Conservation (phyloP, 1,284 basidiomycete species). For the Ganoderma lingzhi region DNA sequence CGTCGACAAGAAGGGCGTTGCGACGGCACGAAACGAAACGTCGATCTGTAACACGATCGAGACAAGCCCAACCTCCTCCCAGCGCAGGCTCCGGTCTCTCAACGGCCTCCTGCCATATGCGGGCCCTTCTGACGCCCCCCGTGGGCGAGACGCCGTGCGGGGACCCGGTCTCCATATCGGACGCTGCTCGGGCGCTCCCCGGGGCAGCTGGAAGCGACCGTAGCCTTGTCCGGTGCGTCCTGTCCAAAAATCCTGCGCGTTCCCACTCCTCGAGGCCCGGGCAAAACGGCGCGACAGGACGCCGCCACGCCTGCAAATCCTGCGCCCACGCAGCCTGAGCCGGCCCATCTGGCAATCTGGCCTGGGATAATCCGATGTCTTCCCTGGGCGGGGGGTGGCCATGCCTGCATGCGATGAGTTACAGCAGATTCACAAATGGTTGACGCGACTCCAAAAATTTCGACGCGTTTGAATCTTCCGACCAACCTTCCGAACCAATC, state of each 20-base stretch:
- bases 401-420: slow-evolving; percentile 35
- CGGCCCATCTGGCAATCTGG: slow-evolving; percentile 5
- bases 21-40: slow-evolving; percentile 4
- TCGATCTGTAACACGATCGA: slow-evolving; percentile 36
- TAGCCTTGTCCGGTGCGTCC: neutral
- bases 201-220: neutral
- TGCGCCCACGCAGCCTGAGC: neutral
- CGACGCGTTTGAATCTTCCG: too few relatives aligned
- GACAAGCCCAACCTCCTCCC: slow-evolving; percentile 16
- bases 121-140: slow-evolving; percentile 2
- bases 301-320: slow-evolving; percentile 24
- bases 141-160: slow-evolving; percentile 7
- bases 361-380: slow-evolving; percentile 32
- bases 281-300: neutral
- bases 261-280: slow-evolving; percentile 5
- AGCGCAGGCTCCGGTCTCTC: slow-evolving; percentile 30
- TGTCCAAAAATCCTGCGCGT: slow-evolving; percentile 4
- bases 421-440: too few relatives aligned
- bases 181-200: neutral
- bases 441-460: too few relatives aligned
- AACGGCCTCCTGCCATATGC: slow-evolving; percentile 22
- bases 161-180: slow-evolving; percentile 21
- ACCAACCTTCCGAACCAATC: too few relatives aligned
- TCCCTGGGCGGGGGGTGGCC: slow-evolving; percentile 23
- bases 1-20: slow-evolving; percentile 9